Evolutionary conservation across 306 rosid species (phyloP).

Genomic region (Cicer yamashitae): DNA sequence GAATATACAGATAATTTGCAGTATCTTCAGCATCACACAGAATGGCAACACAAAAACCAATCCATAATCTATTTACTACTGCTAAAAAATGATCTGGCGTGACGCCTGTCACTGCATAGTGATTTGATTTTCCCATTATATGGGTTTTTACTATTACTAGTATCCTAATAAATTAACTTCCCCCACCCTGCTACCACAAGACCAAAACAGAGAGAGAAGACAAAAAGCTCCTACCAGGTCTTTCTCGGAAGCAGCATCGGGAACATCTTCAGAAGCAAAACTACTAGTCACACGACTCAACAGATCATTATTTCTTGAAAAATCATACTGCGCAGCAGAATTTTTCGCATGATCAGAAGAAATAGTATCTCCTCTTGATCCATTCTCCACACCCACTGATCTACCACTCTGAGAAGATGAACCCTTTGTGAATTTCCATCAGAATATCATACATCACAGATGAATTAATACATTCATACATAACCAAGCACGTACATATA

Average conservation of each 20-base stretch:
- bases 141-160: not conserved
- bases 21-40: constrained; percentile 24
- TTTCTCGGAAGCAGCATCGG: constrained; percentile 89
- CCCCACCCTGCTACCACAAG: not conserved
- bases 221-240: constrained; percentile 63
- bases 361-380: constrained; percentile 46
- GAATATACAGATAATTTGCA: constrained; percentile 40
- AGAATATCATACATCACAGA: constrained; percentile 36
- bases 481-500: not conserved
- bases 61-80: not conserved
- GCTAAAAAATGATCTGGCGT: not conserved
- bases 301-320: constrained; percentile 55
- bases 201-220: not conserved
- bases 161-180: constrained; percentile 19
- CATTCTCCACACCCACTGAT: constrained; percentile 43
- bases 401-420: constrained; percentile 53
- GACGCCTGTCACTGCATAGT: too few relatives aligned
- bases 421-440: constrained; percentile 41
- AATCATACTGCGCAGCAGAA: constrained; percentile 54
- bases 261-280: constrained; percentile 64
- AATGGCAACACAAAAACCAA: constrained; percentile 20
- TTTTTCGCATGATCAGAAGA: constrained; percentile 45
- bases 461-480: constrained; percentile 11
- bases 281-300: constrained; percentile 51
- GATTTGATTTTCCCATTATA: not conserved